A percentile compares a stretch with the other conserved stretches of the same genome.
These are phyloP conservation scores for Trapa incisa DNA, from an alignment of 345 rosid species.

Conservation along the genomic window DNA sequence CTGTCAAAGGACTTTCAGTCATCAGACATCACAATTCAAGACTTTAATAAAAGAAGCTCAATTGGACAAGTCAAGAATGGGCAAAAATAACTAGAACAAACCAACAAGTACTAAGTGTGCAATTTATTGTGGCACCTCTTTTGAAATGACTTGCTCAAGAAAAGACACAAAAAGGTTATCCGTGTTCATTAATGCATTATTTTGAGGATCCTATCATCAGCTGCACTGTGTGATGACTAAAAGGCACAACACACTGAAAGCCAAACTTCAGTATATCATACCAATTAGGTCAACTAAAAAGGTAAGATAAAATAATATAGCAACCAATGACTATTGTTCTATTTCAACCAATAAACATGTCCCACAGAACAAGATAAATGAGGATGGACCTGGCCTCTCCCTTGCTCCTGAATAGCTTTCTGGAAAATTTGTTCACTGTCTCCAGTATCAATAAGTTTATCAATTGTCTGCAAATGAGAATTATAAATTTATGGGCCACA, in stretches of 20 bases:
- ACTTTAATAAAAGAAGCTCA: not conserved
- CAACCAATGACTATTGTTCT: not conserved
- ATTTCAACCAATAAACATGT: not conserved
- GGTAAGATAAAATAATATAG: not conserved
- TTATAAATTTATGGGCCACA: constrained; percentile 5
- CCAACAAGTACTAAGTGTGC: not conserved
- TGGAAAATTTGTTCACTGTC: constrained; percentile 86
- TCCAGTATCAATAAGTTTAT: constrained; percentile 77
- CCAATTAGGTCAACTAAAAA: not conserved
- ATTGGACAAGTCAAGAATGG: not conserved
- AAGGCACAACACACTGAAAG: not conserved
- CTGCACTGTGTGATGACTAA: not conserved
- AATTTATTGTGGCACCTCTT: not conserved
- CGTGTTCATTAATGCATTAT: not conserved
- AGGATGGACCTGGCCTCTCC: constrained; percentile 72
- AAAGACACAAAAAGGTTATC: not conserved
- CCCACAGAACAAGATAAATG: not conserved
- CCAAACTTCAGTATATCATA: not conserved
- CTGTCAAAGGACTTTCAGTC: constrained; percentile 20
- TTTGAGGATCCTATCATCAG: not conserved
- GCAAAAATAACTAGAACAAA: not conserved
- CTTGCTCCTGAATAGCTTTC: constrained; percentile 84
- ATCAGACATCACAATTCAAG: not conserved
- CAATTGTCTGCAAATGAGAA: constrained; percentile 50
- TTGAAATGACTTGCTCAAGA: not conserved